Conservation (phyloP, 148 eudicot genomes). For the Amaranthus hypochondriacus region DNA sequence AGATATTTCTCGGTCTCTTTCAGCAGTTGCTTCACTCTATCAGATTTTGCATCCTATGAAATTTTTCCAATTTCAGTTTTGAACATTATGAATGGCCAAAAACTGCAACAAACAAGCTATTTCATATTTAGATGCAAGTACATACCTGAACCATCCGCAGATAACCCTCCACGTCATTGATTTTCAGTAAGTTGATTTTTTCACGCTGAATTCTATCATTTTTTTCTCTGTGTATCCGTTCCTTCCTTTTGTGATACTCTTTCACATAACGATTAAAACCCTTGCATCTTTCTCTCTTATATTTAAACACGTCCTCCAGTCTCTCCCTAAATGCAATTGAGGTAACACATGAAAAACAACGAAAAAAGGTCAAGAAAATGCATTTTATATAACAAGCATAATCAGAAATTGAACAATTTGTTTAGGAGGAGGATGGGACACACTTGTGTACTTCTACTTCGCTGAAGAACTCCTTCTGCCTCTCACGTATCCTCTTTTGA, state of each 20-base stretch:
- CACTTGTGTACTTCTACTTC: slow-evolving; percentile 92
- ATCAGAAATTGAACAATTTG: not conserved
- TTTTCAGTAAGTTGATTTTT: slow-evolving; percentile 88
- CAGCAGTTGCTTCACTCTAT: slow-evolving; percentile 84
- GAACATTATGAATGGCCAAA: not conserved
- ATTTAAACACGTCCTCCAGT: slow-evolving; percentile 78
- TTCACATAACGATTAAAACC: slow-evolving; percentile 74
- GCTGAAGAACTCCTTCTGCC: slow-evolving; percentile 96
- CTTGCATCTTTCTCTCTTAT: slow-evolving; percentile 87
- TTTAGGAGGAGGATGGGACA: slow-evolving; percentile 9
- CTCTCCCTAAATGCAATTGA: slow-evolving; percentile 56
- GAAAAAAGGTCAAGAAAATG: not conserved
- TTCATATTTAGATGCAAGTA: slow-evolving; percentile 1
- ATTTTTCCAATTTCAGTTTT: slow-evolving; percentile 3
- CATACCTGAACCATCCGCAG: slow-evolving; percentile 96
- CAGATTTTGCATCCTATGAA: slow-evolving; percentile 88
- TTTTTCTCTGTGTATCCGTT: slow-evolving; percentile 89
- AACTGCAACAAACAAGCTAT: not conserved
- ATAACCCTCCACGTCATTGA: slow-evolving; percentile 99
- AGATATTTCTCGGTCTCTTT: slow-evolving; percentile 98
- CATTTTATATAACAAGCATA: not conserved
- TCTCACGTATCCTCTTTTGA: slow-evolving; percentile 83
- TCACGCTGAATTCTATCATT: slow-evolving; percentile 98
- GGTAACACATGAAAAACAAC: not conserved
- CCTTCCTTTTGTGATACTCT: slow-evolving; percentile 97